phyloP scores from a whole-genome alignment of 2,329 filamentous ascomycete species.

The Emergomyces orientalis region DNA sequence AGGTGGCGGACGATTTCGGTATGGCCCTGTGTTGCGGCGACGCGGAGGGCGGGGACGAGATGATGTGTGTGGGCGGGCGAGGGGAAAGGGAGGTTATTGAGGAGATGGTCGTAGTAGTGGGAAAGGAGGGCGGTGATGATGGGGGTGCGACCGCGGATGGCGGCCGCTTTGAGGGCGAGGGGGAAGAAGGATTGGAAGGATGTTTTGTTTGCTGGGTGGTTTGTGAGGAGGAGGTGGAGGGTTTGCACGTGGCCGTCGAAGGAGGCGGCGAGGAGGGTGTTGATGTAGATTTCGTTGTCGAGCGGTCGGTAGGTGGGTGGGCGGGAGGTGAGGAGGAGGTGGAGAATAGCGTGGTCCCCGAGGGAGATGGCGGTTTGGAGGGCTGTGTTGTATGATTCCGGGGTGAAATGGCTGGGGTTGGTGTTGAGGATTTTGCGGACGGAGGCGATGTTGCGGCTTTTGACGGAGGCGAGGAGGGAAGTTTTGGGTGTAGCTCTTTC shows the following conservation, averaged over 20 bases:
- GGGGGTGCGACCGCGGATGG: background rate
- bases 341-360: background rate
- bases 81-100: background rate
- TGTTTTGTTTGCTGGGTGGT: background rate
- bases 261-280: background rate
- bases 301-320: background rate
- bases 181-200: background rate
- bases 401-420: background rate
- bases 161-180: background rate
- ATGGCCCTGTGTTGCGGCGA: conserved; percentile 1
- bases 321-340: background rate
- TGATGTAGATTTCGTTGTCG: background rate
- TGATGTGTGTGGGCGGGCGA: background rate
- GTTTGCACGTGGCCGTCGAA: background rate
- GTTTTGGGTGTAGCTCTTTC: background rate
- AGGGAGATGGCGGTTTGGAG: background rate
- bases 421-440: background rate
- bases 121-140: background rate
- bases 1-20: background rate
- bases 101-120: background rate
- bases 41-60: background rate
- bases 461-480: background rate
- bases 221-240: background rate
- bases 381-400: background rate
- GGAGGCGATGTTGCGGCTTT: background rate